A percentile compares a stretch with the other conserved stretches of the same genome.
Evolutionary conservation across 1,284 basidiomycete species (phyloP).

Genomic region (Lignosus rhinocerotis): DNA sequence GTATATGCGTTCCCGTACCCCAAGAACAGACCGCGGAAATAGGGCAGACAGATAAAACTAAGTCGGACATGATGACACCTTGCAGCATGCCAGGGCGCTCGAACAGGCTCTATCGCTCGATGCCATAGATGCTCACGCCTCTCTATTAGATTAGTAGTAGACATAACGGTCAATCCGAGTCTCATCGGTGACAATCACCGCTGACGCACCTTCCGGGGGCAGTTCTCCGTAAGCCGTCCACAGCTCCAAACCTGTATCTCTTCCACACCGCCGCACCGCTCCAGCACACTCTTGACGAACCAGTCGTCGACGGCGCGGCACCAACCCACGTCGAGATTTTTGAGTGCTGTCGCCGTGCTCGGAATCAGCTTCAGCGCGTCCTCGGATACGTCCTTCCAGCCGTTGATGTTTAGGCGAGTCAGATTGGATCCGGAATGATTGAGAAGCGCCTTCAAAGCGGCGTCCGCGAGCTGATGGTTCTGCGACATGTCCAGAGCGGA

Average conservation of each 20-base stretch:
- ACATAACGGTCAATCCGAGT: background rate
- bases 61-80: too few relatives aligned
- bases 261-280: constrained; percentile 49
- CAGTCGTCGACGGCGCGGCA: constrained; percentile 87
- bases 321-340: constrained; percentile 82
- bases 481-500: constrained; percentile 59
- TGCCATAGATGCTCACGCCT: constrained; percentile 45
- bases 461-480: constrained; percentile 56
- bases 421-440: constrained; percentile 69
- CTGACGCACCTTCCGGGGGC: constrained; percentile 49
- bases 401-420: constrained; percentile 74
- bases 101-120: constrained; percentile 34
- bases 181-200: background rate
- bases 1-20: too few relatives aligned
- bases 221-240: constrained; percentile 58
- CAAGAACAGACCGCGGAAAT: too few relatives aligned
- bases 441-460: constrained; percentile 66
- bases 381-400: constrained; percentile 65
- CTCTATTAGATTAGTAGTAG: constrained; percentile 33
- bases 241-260: constrained; percentile 77
- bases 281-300: constrained; percentile 71
- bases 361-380: constrained; percentile 59
- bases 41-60: too few relatives aligned
- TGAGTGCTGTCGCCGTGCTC: constrained; percentile 48
- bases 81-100: too few relatives aligned